Base-by-base conservation (phyloP, 2,329 filamentous ascomycete species). In the Xylaria sp. region DNA sequence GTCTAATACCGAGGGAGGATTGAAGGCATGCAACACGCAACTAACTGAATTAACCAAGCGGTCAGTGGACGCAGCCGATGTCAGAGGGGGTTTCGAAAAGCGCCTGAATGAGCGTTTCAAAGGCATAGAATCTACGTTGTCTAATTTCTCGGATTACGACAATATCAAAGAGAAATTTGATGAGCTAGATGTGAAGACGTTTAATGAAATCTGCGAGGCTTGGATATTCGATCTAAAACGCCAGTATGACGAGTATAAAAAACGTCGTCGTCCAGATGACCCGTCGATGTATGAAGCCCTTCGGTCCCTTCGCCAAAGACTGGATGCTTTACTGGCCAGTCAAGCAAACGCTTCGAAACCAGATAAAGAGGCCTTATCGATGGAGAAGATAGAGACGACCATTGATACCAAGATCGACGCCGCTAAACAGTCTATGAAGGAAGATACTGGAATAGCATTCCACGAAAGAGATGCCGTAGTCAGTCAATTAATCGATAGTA, bases 401-500 rank as follows among this genome's bases (percentile, higher is more conserved):
- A 20, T 69, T n/a, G n/a, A 52, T 13, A 37, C 51, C 15, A 65
- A 55, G 39, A n/a, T 72, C 1, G 48, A 56, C 39, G 55, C 55
- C 4, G 62, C 61, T 4, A 34, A 65, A 48, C 9, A 63, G 8
- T 50, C 60, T 10, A 65, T 70, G 8, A 63, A 23, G 4, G 2
- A 67, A 15, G 39, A 65, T 20, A 61, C 13, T 2, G 59, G 23
- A 20, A 18, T 23, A 7, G 46, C 63, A 34, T 46, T 18, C n/a
- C 65, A 67, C 15, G 50, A 69, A 3, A 70, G 65, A 25, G 69
- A 69, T 18, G 57, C 75, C 9, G 37, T 60, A 0, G 66, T 69
- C 51, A 69, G 60, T 39, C 71, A 70, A 1, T 59, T 75, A 55
- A 69, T 77, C 5, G 73, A 75, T 37, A 66, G 52, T 3, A 18